Evolutionary conservation across 2,329 filamentous ascomycete genomes (phyloP).

Genomic region (Ramichloridium luteum): DNA sequence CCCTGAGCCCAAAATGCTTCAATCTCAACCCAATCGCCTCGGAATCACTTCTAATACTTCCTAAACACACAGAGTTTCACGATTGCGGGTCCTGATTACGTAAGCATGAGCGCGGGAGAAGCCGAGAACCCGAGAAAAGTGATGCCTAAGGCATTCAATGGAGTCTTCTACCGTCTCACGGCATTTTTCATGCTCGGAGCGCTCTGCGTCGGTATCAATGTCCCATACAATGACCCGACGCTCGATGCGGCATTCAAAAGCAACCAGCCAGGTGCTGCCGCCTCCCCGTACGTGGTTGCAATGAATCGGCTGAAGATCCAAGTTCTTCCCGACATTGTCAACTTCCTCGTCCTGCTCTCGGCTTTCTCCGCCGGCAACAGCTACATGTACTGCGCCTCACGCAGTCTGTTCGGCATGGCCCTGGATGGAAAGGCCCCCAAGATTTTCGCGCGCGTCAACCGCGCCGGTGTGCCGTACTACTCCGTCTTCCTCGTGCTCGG

Average conservation of each 20-base stretch:
- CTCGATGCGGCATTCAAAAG: conserved; percentile 44
- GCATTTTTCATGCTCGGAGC: conserved; percentile 65
- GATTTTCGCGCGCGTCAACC: conserved; percentile 48
- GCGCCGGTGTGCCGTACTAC: conserved; percentile 59
- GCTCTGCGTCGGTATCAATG: conserved; percentile 57
- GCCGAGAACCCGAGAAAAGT: conserved; percentile 56
- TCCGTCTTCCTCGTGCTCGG: conserved; percentile 54
- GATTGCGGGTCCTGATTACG: conserved; percentile 55
- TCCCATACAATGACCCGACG: conserved; percentile 56
- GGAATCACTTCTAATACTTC: too few species aligned
- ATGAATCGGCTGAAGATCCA: conserved; percentile 55
- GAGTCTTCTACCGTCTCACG: conserved; percentile 66
- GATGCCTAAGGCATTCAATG: conserved; percentile 63
- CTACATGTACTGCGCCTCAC: conserved; percentile 53
- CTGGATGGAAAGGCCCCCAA: conserved; percentile 44
- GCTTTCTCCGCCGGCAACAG: conserved; percentile 58
- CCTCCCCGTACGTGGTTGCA: conserved; percentile 50
- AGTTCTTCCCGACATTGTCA: conserved; percentile 57
- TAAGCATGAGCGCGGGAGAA: conserved; percentile 54
- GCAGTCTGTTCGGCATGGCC: conserved; percentile 54
- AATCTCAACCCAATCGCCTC: too few species aligned
- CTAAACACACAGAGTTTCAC: too few species aligned
- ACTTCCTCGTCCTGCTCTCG: conserved; percentile 50
- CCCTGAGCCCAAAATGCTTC: too few species aligned
- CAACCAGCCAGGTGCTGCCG: conserved; percentile 45